Base-by-base conservation (phyloP, 2,329 filamentous ascomycete species). In the Sclerotinia glacialis region DNA sequence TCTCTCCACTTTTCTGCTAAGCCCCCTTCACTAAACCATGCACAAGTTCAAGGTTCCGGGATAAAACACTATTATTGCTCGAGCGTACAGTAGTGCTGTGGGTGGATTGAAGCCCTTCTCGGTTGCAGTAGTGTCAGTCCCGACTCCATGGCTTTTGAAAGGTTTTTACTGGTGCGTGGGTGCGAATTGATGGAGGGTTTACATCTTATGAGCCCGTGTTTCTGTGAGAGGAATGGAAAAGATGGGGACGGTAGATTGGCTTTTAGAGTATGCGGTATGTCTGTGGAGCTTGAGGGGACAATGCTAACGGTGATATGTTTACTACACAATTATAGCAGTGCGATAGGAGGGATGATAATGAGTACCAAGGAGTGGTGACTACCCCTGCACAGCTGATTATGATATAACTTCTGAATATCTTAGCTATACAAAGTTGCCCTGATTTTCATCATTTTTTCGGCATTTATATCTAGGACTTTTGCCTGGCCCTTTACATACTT, bases 61-160 rank as follows among this genome's bases (percentile, higher is more conserved):
- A 61, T 56, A 16, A 49, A 14, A n/a, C 2, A 18, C 31, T 54
- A 5, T n/a, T 42, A 28, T 42, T 56, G 37, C 54, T 56, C 54
- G 54, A 56, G 54, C 54, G 34, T 56, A 56, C 37, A 56, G 54
- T 56, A 56, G 53, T 56, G 53, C 53, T 26, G n/a, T 56, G 53
- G 37, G 28, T 53, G 28, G 28, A 21, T 5, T 18, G 50, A 34
- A 12, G 34, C 50, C 26, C 34, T 47, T 12, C n/a, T 49, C 46
- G 46, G 46, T 5, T 49, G 21, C 46, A 49, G 9, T 26, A 28
- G 37, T 26, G 8, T 56, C 54, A 16, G n/a, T 56, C 23, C 37
- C 54, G n/a, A 56, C 23, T 42, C 54, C 37, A 37, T 42, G 54
- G 37, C 34, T 42, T 26, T 42, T 56, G 31, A 28, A 18, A 40